Evolutionary conservation across 129 eudicot species (phyloP).

Genomic region (Saussurea involucrata): DNA sequence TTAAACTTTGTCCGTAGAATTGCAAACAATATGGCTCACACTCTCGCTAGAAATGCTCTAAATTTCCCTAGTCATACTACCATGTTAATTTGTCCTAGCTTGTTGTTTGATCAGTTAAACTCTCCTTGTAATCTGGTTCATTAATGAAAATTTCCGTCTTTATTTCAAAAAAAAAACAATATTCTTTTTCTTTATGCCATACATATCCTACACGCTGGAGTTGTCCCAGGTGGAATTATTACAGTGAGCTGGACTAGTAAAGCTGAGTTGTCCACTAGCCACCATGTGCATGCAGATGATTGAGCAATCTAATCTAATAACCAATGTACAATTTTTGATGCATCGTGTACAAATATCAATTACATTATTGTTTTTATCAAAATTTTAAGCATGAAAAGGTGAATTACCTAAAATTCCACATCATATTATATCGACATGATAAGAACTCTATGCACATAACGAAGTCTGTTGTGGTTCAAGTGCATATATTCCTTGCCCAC

Average conservation of each 20-base stretch:
- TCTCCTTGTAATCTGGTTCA: too few species aligned
- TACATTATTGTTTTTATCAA: neutral
- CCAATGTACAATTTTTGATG: neutral
- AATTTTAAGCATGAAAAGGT: neutral
- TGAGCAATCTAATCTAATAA: neutral
- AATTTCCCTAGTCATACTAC: too few species aligned
- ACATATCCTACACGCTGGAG: neutral
- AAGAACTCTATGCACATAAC: constrained; percentile 9
- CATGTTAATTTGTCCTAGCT: too few species aligned
- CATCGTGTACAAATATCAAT: neutral
- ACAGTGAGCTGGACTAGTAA: constrained; percentile 30
- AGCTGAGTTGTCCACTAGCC: constrained; percentile 31
- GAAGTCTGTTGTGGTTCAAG: constrained; percentile 4
- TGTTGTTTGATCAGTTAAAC: too few species aligned
- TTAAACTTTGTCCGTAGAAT: too few species aligned
- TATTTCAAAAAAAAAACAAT: too few species aligned
- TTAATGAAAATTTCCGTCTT: too few species aligned
- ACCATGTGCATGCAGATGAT: constrained; percentile 25
- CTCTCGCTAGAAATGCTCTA: too few species aligned
- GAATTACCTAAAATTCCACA: constrained; percentile 5
- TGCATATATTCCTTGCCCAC: constrained; percentile 15
- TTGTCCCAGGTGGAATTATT: constrained; percentile 27
- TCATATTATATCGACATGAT: neutral
- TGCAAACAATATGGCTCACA: too few species aligned
- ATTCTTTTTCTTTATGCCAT: neutral